phyloP scores from a whole-genome alignment of 192 early-diverging fungal genomes.

The Backusella westeae region DNA sequence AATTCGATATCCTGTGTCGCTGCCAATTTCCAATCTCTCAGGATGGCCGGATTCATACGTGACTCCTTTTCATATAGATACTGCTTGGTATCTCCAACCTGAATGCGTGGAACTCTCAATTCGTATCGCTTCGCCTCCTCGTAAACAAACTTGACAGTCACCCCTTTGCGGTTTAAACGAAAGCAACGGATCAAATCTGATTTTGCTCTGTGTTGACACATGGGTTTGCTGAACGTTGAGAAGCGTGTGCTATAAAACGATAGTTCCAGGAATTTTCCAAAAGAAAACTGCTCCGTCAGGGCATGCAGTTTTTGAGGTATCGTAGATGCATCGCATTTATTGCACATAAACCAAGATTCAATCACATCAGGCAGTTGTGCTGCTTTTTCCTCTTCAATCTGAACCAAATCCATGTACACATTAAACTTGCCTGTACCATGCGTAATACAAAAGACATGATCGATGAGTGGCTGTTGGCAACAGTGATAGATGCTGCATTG shows the following conservation, averaged over 20 bases:
- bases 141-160: slow-evolving; percentile 72
- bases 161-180: slow-evolving; percentile 46
- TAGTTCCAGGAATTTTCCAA: slow-evolving; percentile 92
- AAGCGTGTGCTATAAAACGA: slow-evolving; percentile 71
- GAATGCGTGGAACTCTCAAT: slow-evolving; percentile 61
- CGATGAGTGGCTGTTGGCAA: slow-evolving; percentile 45
- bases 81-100: slow-evolving; percentile 25
- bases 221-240: slow-evolving; percentile 37
- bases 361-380: slow-evolving; percentile 59
- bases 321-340: slow-evolving; percentile 62
- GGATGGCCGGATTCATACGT: not conserved
- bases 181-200: slow-evolving; percentile 72
- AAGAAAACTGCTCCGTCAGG: slow-evolving; percentile 80
- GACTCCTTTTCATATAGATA: not conserved
- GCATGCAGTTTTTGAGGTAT: slow-evolving; percentile 65
- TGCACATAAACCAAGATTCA: slow-evolving; percentile 83
- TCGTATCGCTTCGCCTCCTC: slow-evolving; percentile 66
- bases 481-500: not conserved
- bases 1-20: slow-evolving; percentile 34
- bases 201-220: slow-evolving; percentile 54
- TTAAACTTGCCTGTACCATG: slow-evolving; percentile 50
- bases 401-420: slow-evolving; percentile 36
- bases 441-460: slow-evolving; percentile 57
- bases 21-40: not conserved
- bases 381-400: slow-evolving; percentile 47